Base-by-base conservation (phyloP, 2,329 filamentous ascomycete genomes). In the Penicillium polonicum region DNA sequence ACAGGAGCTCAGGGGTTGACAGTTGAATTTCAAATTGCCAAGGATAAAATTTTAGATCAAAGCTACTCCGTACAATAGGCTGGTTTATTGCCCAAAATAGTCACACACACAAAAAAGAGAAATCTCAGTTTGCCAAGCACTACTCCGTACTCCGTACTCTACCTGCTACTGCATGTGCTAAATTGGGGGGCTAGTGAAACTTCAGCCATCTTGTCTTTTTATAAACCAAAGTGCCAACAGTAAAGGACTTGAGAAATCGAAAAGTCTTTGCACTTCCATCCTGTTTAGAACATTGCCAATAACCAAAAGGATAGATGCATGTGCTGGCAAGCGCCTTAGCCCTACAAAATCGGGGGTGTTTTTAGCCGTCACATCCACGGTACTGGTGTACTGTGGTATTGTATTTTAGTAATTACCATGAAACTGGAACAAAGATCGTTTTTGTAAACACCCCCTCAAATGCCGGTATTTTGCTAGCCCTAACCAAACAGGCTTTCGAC, bases 261-360 rank as follows among this genome's bases (percentile, higher is more conserved):
- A 45, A 38, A 15, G 10, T n/a, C 3, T 25, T 13, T 38, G 5
- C 25, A n/a, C 29, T 44, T 27, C 23, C 15, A 35, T 23, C 19
- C 6, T 12, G 5, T 13, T 33, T 33, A 5, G 5, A 15, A 15
- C 5, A 27, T 38, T 41, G 5, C 42, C 54, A 56, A 46, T 52
- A 15, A 35, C 12, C 12, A 51, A 33, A 42, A 21, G 27, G 21
- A 35, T 21, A 46, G 36, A 43, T 63, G 59, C 54, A 57, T 62
- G 61, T 52, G 61, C 55, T 62, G 61, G 59, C 61, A 63, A 63
- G 59, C 56, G 56, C 35, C 36, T 23, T 23, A 39, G 33, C 19
- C 21, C 42, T 49, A 4, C 23, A 17, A 39, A 31, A 17, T 52
- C 5, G 29, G 36, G 15, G 39, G 46, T 50, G n/a, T 23, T 43